Evolutionary conservation across 495 filamentous ascomycete species (phyloP).

Genomic region (Apiosordaria backusii): DNA sequence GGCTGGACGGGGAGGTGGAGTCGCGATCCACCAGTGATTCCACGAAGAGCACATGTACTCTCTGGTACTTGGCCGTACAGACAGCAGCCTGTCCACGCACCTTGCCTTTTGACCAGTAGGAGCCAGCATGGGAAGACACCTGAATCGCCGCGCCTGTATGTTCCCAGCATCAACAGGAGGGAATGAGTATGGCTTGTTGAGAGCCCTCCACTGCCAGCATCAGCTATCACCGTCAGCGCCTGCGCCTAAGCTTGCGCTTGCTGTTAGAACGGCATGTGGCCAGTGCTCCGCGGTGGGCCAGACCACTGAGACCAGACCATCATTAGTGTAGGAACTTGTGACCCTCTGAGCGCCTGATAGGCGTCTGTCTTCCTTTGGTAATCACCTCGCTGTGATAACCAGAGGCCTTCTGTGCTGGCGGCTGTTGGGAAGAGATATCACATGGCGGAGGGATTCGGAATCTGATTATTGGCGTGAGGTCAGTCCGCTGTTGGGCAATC

Average conservation of each 20-base stretch:
- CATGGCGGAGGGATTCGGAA: slow-evolving; percentile 19
- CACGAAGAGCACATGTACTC: slow-evolving; percentile 7
- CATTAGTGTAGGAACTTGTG: background rate
- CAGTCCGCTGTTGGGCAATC: slow-evolving; percentile 9
- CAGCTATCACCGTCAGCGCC: background rate
- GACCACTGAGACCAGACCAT: slow-evolving; percentile 10
- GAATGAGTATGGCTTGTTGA: background rate
- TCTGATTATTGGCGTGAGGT: slow-evolving; percentile 18
- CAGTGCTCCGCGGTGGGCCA: slow-evolving; percentile 3
- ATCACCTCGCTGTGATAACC: slow-evolving; percentile 7
- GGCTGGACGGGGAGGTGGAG: slow-evolving; percentile 17
- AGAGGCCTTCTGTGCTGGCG: slow-evolving; percentile 8
- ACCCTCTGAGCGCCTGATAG: background rate
- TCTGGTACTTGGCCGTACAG: slow-evolving; percentile 10
- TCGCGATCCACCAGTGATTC: slow-evolving; percentile 14
- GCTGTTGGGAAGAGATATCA: slow-evolving; percentile 17
- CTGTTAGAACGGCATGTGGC: background rate
- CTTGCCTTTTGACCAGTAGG: background rate
- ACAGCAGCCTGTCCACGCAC: background rate
- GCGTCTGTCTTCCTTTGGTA: background rate
- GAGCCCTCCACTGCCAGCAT: background rate
- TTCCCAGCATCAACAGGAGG: background rate
- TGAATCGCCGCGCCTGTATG: background rate
- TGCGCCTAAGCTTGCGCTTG: background rate
- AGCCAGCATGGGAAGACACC: background rate